phyloP scores from a whole-genome alignment of 768 basidiomycete species.

The Boletellus ananas region DNA sequence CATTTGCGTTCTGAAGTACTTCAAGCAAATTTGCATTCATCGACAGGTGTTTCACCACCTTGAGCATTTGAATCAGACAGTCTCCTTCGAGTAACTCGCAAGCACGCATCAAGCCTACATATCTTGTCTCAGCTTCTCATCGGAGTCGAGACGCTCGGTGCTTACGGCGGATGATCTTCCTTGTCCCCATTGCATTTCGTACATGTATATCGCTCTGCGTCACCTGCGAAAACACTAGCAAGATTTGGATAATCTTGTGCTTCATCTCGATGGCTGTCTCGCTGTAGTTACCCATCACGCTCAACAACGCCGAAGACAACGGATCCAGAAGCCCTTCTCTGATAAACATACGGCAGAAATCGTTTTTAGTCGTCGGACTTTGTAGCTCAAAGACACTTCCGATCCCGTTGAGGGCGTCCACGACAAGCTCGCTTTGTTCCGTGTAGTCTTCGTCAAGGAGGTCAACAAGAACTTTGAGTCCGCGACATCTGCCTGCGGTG shows the following conservation, averaged over 20 bases:
- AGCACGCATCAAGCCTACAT: conserved; percentile 75
- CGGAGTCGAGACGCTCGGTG: conserved; percentile 7
- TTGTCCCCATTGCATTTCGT: conserved; percentile 83
- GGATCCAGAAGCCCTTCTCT: conserved; percentile 94
- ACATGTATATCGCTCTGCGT: conserved; percentile 96
- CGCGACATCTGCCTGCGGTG: conserved; percentile 68
- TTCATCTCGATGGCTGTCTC: conserved; percentile 70
- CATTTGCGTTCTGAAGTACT: conserved; percentile 93
- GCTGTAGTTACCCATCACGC: conserved; percentile 76
- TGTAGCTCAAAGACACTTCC: conserved; percentile 94
- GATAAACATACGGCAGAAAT: conserved; percentile 98
- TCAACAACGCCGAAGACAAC: conserved; percentile 81
- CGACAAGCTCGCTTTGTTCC: conserved; percentile 86
- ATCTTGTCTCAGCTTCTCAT: conserved; percentile 3
- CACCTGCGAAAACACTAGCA: conserved; percentile 90
- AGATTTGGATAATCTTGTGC: conserved; percentile 83
- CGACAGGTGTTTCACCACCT: conserved; percentile 93
- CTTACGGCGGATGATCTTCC: conserved; percentile 88
- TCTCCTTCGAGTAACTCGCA: conserved; percentile 87
- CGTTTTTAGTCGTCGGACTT: conserved; percentile 95
- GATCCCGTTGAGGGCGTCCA: conserved; percentile 92
- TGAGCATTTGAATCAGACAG: conserved; percentile 83
- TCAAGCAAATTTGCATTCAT: conserved; percentile 91
- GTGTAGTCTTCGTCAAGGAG: conserved; percentile 95
- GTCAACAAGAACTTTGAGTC: conserved; percentile 90